phyloP scores from a whole-genome alignment of 73 alveolate species.

The Paramecium sonneborni region DNA sequence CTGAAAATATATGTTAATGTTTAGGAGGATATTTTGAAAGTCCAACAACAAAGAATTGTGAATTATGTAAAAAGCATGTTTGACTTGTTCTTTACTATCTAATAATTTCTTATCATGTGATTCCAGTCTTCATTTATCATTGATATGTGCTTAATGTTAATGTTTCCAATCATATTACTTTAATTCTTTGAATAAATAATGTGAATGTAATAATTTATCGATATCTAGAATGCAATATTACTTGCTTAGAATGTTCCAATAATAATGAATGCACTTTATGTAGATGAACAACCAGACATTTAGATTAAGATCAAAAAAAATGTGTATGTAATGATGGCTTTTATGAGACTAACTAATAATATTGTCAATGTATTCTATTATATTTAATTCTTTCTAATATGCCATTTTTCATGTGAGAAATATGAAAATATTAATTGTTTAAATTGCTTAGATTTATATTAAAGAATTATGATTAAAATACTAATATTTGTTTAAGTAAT shows the following conservation, averaged over 20 bases:
- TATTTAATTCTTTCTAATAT: not conserved
- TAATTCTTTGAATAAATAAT: not conserved
- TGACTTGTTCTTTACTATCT: not conserved
- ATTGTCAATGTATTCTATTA: not conserved
- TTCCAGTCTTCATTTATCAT: not conserved
- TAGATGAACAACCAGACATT: not conserved
- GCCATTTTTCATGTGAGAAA: not conserved
- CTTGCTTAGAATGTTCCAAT: not conserved
- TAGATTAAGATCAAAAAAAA: not conserved
- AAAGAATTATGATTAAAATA: not conserved
- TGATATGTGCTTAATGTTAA: not conserved
- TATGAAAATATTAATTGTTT: not conserved
- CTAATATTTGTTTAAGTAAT: not conserved
- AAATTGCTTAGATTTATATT: not conserved
- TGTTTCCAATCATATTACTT: not conserved
- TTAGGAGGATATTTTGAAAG: not conserved
- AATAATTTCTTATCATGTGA: not conserved
- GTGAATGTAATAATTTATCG: not conserved
- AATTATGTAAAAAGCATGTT: not conserved
- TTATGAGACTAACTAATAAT: not conserved
- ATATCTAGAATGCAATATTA: not conserved
- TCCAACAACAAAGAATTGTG: not conserved
- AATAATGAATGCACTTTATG: not conserved
- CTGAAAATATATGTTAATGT: not conserved
- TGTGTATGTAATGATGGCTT: not conserved